Conservation (phyloP, 2,329 filamentous ascomycete genomes). For the Colletotrichum theobromicola region DNA sequence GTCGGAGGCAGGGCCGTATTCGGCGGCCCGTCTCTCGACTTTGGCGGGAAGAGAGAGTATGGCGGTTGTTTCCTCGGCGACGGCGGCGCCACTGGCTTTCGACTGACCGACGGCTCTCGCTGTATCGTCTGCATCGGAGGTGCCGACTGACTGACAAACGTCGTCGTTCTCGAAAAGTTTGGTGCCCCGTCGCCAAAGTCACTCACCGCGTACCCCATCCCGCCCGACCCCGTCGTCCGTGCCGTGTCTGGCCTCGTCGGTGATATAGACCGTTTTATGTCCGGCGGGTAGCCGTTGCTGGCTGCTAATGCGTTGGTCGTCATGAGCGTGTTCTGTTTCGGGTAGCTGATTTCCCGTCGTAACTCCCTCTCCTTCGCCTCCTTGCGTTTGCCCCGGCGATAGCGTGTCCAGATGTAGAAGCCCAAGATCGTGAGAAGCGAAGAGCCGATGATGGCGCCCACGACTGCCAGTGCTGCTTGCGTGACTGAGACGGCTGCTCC, state of each 20-base stretch:
- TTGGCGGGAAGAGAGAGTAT: constrained; percentile 8
- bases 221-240: neutral
- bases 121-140: neutral
- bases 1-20: neutral
- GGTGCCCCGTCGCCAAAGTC: constrained; percentile 7
- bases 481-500: constrained; percentile 44
- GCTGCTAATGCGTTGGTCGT: constrained; percentile 8
- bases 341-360: constrained; percentile 26
- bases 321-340: constrained; percentile 24
- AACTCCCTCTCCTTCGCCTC: neutral
- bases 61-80: constrained; percentile 9
- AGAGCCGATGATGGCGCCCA: constrained; percentile 46
- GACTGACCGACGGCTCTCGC: neutral
- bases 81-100: neutral
- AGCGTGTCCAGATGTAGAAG: constrained; percentile 40
- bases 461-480: constrained; percentile 45
- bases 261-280: constrained; percentile 26
- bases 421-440: constrained; percentile 42
- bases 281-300: constrained; percentile 25
- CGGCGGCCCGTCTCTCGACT: neutral
- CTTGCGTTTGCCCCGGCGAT: constrained; percentile 26
- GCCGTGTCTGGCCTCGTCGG: constrained; percentile 20
- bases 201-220: constrained; percentile 2
- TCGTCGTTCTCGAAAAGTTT: constrained; percentile 11
- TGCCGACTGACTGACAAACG: neutral